These are phyloP conservation scores for Agarophyton chilense DNA, from an alignment of 23 red algal species.

Conservation along the genomic window DNA sequence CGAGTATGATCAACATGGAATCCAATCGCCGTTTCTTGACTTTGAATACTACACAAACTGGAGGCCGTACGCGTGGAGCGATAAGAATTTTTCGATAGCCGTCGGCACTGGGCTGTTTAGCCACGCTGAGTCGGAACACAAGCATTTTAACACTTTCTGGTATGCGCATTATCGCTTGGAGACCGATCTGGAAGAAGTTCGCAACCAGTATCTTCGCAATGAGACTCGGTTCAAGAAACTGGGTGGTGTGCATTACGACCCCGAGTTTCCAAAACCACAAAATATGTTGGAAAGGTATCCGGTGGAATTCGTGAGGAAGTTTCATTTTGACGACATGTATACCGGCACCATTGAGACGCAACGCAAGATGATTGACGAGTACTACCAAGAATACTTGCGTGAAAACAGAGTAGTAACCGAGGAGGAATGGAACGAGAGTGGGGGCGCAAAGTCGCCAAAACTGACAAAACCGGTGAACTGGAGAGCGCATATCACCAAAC, in stretches of 20 bases:
- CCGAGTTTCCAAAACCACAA: neutral
- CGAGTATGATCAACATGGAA: conserved; percentile 51
- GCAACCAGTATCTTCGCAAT: conserved; percentile 49
- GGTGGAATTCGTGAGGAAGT: conserved; percentile 68
- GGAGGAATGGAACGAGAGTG: conserved; percentile 43
- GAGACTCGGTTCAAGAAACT: conserved; percentile 61
- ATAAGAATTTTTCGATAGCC: conserved; percentile 67
- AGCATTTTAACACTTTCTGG: conserved; percentile 73
- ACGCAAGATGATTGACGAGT: conserved; percentile 46
- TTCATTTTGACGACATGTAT: conserved; percentile 36
- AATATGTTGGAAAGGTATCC: conserved; percentile 65
- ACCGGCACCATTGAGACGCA: conserved; percentile 41
- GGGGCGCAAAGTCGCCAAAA: conserved; percentile 16
- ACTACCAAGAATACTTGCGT: conserved; percentile 39
- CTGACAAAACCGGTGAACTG: conserved; percentile 26
- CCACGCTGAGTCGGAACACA: conserved; percentile 59
- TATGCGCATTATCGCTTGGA: conserved; percentile 59
- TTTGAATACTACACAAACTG: conserved; percentile 87
- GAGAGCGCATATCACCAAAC: conserved; percentile 52
- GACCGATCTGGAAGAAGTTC: conserved; percentile 54
- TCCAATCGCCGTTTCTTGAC: conserved; percentile 60
- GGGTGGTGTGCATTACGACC: conserved; percentile 68
- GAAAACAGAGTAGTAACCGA: conserved; percentile 28
- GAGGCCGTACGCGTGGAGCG: conserved; percentile 47
- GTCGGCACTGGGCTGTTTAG: conserved; percentile 66